Base-by-base conservation (phyloP, 495 filamentous ascomycete species). In the Penicillium tannophilum region DNA sequence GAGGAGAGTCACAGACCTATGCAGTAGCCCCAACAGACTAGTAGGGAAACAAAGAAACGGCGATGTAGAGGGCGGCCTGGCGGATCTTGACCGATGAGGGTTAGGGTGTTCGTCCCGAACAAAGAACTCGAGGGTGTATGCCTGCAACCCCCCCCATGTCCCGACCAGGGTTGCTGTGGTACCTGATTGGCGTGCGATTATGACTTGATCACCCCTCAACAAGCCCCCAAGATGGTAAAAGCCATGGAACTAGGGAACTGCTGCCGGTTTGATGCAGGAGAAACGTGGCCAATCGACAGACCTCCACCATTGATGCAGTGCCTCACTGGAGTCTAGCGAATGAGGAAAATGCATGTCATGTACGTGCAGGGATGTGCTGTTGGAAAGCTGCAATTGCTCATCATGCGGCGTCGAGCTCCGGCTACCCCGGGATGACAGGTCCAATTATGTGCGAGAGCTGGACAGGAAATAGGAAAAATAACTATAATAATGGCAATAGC, bases 1-100 rank as follows among this genome's bases (percentile, higher is more conserved):
- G 20, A 47, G 9, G 26, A n/a, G 53, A 6, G 39, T 26, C 33
- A 46, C 1, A 26, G 41, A 31, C 26, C 50, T 56, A 30, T 20
- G 47, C 43, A 41, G 51, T 35, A 24, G 11, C 30, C 31, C 52
- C 33, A 54, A 28, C 31, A 30, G 23, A 6, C 31, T 30, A 20
- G 26, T n/a, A 20, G 19, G n/a, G 50, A 45, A 55, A 62, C 53
- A 62, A 69, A 64, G 58, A 64, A 66, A 50, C 43, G 43, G 44
- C 28, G 59, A 35, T 17, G 45, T 43, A 8, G 45, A 45, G 24
- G 28, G 8, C 36, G 24, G 43, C 39, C 39, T 44, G 54, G 17
- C 55, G 47, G 52, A 52, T 42, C 50, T 47, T 20, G 35, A 51
- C 51, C 31, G 46, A 62, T 52, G 17, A 28, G 52, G 61, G 45